phyloP scores from a whole-genome alignment of 75 land plant species.

The Adiantum capillusveneris region DNA sequence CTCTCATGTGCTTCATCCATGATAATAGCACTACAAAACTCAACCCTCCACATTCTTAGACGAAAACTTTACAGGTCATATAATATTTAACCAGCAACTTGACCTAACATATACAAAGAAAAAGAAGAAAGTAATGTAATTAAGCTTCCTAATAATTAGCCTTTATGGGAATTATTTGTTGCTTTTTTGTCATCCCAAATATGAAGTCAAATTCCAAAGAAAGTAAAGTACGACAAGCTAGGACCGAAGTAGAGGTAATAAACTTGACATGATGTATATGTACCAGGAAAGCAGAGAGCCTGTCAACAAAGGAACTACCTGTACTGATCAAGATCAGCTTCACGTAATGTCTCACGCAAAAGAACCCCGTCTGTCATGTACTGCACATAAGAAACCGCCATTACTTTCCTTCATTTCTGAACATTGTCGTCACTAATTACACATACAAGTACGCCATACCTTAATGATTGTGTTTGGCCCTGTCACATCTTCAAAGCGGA shows the following conservation, averaged over 20 bases:
- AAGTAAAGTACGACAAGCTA: background rate
- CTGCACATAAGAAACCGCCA: constrained; percentile 37
- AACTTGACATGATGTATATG: background rate
- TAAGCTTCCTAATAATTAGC: too few relatives aligned
- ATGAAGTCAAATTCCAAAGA: too few relatives aligned
- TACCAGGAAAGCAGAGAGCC: constrained; percentile 1
- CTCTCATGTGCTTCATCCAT: constrained; percentile 99
- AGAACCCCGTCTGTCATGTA: constrained; percentile 99
- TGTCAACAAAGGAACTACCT: constrained; percentile 26
- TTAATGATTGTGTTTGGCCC: constrained; percentile 90
- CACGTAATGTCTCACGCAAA: constrained; percentile 89
- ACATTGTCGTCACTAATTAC: background rate
- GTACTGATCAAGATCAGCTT: constrained; percentile 94
- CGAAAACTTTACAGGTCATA: too few relatives aligned
- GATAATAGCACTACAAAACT: constrained; percentile 58
- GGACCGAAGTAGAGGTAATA: background rate
- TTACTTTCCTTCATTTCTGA: background rate
- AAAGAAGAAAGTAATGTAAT: too few relatives aligned
- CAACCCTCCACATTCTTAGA: too few relatives aligned
- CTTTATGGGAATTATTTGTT: too few relatives aligned
- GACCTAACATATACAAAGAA: too few relatives aligned
- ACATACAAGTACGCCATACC: constrained; percentile 28
- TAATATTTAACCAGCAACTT: too few relatives aligned
- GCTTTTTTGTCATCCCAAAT: too few relatives aligned
- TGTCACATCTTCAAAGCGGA: constrained; percentile 98